Base-by-base conservation (phyloP, 306 rosid species). In the Coriaria nepalensis region DNA sequence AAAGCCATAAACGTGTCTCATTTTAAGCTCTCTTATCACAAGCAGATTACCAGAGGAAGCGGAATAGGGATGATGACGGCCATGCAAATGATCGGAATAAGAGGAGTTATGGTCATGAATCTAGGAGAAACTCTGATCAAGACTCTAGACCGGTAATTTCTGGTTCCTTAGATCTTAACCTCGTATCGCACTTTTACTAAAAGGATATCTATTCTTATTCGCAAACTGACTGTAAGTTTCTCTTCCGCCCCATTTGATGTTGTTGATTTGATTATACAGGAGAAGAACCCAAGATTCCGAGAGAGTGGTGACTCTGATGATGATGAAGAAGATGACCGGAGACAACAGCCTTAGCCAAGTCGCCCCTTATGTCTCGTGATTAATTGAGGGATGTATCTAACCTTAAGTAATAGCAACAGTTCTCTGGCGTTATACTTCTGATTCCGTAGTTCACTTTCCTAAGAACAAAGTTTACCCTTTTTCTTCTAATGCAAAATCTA, bases 261-360 rank as follows among this genome's bases (percentile, higher is more conserved):
- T n/a, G n/a, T n/a, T n/a, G 34, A 39, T 50, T 8, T 62, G 40
- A 47, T 66, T 40, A 64, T 46, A 48, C 77, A 88, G 97, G 95
- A 84, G 63, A 88, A 88, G 70, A 88, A 88, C 71, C 97, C 97
- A 37, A 79, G 97, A 51, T 88, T 88, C 64, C 95, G 97, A 12
- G 95, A 84, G 82, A 84, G 97, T 45, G 97, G 95, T 8, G 95
- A 88, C 73, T 83, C 93, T 34, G 97, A 88, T 55, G 97, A 88
- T 0, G 97, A 88, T 0, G 97, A 86, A 34, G 96, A 88, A 10
- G 95, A 88, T 70, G 93, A 79, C 57, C 50, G 78, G 39, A 84
- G 81, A 56, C 74, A 67, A 36, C 69, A 65, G 56, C 54, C 61
- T 57, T 84, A 61, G 62, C 55, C 29, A 20, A 3, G 29, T 20